These are phyloP conservation scores for sweet orange (Citrus sinensis) DNA, from an alignment of 345 rosid species.

Conservation along the genomic window DNA sequence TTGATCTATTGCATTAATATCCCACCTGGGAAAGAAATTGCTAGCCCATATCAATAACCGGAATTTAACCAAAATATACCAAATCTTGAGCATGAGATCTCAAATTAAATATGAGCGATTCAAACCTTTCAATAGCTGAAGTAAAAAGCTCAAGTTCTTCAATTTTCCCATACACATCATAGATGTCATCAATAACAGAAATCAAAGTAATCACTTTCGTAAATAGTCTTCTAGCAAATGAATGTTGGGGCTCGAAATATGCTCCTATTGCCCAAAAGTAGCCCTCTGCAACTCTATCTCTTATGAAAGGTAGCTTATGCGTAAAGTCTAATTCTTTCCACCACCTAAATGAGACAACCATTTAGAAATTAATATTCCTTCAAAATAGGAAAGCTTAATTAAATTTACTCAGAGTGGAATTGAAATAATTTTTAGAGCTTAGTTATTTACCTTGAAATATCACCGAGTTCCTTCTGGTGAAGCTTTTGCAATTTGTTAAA, in stretches of 20 bases:
- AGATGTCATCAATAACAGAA: no score
- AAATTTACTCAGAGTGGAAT: background rate
- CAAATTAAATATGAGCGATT: background rate
- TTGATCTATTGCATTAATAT: slow-evolving; percentile 1
- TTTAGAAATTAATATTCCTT: no score
- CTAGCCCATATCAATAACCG: background rate
- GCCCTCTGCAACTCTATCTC: slow-evolving; percentile 18
- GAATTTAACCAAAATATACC: background rate
- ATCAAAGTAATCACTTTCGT: no score
- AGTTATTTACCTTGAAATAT: slow-evolving; percentile 8
- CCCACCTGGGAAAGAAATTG: slow-evolving; percentile 20
- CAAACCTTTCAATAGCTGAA: slow-evolving; percentile 23
- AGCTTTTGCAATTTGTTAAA: slow-evolving; percentile 34
- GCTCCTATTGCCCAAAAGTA: no score
- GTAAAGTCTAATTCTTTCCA: slow-evolving; percentile 30
- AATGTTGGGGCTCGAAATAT: no score
- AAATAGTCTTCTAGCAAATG: no score
- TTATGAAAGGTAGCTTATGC: slow-evolving; percentile 23
- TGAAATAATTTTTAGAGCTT: background rate
- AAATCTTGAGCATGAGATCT: background rate
- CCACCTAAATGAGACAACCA: slow-evolving; percentile 28
- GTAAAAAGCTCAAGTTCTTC: slow-evolving; percentile 30
- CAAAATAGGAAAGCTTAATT: no score
- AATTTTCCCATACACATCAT: no score
- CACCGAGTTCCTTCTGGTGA: slow-evolving; percentile 32